These are phyloP conservation scores for Taiozyma onychis DNA, from an alignment of 1,139 yeast genomes.

Conservation along the genomic window DNA sequence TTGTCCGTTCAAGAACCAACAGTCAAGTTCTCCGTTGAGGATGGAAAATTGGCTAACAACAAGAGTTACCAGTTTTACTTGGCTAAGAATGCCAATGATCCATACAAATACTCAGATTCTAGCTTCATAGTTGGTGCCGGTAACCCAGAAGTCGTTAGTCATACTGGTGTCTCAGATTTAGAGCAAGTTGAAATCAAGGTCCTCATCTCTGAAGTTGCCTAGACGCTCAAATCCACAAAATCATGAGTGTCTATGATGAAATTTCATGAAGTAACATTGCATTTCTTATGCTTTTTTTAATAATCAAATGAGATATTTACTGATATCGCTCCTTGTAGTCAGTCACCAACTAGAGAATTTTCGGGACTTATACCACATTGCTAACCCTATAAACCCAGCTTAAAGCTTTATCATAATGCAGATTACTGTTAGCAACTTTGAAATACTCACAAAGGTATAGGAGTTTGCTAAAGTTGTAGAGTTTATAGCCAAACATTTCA, in stretches of 20 bases:
- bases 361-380: no score
- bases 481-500: no score
- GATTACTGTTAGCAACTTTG: no score
- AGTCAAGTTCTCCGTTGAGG: conserved; percentile 3
- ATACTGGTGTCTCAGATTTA: neutral
- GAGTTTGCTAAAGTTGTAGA: no score
- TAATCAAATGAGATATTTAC: neutral
- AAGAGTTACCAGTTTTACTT: conserved; percentile 6
- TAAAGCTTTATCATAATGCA: no score
- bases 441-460: no score
- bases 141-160: neutral
- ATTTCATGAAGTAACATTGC: neutral
- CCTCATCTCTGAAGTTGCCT: neutral
- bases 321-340: neutral
- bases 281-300: no score
- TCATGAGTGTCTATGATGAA: no score
- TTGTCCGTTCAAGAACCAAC: conserved; percentile 5
- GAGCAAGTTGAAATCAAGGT: neutral
- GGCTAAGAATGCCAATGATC: conserved; percentile 13
- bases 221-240: neutral
- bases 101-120: conserved; percentile 8
- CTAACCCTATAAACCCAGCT: no score
- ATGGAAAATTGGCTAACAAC: neutral
- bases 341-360: no score
- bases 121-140: conserved; percentile 9